phyloP scores from a whole-genome alignment of 208 protist genomes.

The Jaenimonas drosophilae region DNA sequence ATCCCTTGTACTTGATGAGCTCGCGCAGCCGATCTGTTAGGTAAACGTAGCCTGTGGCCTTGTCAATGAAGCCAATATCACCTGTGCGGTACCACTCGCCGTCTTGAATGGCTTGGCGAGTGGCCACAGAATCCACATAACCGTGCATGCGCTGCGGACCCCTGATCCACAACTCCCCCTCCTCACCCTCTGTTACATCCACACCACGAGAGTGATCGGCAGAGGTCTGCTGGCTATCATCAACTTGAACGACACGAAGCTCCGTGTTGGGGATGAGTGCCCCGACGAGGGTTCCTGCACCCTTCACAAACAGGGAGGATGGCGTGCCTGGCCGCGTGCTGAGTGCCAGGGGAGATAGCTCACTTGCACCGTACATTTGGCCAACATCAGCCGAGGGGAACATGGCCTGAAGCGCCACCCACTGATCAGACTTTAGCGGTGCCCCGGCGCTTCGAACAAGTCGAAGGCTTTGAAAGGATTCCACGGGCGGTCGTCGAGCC shows the following conservation, averaged over 20 bases:
- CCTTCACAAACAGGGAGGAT: no score
- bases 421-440: no score
- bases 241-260: slow-evolving; percentile 26
- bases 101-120: slow-evolving; percentile 10
- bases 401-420: no score
- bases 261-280: slow-evolving; percentile 18
- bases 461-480: no score
- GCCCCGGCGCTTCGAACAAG: no score
- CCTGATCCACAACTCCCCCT: slow-evolving; percentile 61
- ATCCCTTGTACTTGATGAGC: slow-evolving; percentile 75
- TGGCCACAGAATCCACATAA: slow-evolving; percentile 30
- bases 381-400: no score
- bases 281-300: slow-evolving; percentile 8
- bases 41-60: slow-evolving; percentile 11
- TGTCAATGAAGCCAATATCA: slow-evolving; percentile 37
- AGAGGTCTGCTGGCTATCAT: slow-evolving; percentile 25
- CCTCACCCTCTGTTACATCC: slow-evolving; percentile 12
- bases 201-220: slow-evolving; percentile 19
- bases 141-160: slow-evolving; percentile 53
- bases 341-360: no score
- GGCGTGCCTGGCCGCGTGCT: no score
- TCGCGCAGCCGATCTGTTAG: slow-evolving; percentile 54
- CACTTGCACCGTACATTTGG: no score
- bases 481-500: no score
- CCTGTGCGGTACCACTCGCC: slow-evolving; percentile 37